Evolutionary conservation across 805 yeast species (phyloP).

Genomic region (Saccharomycopsis vini): DNA sequence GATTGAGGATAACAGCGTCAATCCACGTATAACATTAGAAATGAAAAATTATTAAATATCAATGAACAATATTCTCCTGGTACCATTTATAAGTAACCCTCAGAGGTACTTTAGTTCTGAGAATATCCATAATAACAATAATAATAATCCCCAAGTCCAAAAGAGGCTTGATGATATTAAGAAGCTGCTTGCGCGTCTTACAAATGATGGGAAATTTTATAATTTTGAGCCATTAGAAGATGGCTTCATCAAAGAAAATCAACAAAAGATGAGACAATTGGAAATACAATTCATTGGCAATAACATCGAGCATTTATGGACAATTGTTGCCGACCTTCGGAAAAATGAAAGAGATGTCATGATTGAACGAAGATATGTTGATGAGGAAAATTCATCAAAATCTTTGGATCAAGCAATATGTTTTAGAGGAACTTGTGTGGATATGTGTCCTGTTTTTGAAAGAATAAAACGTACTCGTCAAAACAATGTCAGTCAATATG

Average conservation of each 20-base stretch:
- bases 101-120: not conserved
- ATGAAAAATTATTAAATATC: too few relatives aligned
- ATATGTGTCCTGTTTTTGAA: constrained; percentile 94
- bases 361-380: constrained; percentile 79
- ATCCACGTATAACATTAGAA: too few relatives aligned
- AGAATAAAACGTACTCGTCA: constrained; percentile 80
- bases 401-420: constrained; percentile 79
- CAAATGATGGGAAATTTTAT: constrained; percentile 27
- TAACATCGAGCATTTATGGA: constrained; percentile 67
- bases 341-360: constrained; percentile 66
- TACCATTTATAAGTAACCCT: not conserved
- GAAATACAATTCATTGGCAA: constrained; percentile 36
- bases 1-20: too few relatives aligned
- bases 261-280: constrained; percentile 44
- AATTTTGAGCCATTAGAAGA: constrained; percentile 24
- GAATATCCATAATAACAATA: not conserved
- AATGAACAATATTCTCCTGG: not conserved
- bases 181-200: constrained; percentile 25
- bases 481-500: constrained; percentile 74
- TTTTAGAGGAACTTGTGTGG: constrained; percentile 81
- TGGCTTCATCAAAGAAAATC: constrained; percentile 74
- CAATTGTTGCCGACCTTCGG: constrained; percentile 63
- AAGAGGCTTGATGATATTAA: too few relatives aligned
- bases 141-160: not conserved
- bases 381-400: constrained; percentile 74